These are phyloP conservation scores for Dryas drummondii DNA, from an alignment of 306 rosid species.

Conservation along the genomic window DNA sequence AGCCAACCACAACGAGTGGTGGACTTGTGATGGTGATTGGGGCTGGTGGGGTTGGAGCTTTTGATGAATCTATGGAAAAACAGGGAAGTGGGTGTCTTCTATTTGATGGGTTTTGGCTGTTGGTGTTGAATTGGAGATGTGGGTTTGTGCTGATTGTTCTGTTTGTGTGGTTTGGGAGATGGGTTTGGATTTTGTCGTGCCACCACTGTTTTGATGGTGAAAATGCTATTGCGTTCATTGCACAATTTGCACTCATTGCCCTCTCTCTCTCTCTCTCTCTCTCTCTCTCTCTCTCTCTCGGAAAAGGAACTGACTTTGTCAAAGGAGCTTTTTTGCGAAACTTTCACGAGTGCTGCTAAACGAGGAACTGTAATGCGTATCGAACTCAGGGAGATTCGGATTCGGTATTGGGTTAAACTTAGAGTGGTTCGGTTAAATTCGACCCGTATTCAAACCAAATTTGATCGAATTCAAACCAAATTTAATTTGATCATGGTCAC, in stretches of 20 bases:
- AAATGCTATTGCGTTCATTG: conserved; percentile 40
- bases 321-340: not conserved
- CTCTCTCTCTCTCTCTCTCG: not conserved
- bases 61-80: conserved; percentile 40
- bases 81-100: conserved; percentile 32
- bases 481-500: too few species aligned
- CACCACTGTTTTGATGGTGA: conserved; percentile 40
- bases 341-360: not conserved
- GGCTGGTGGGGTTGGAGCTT: conserved; percentile 21
- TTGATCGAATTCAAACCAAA: too few species aligned
- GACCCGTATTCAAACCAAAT: too few species aligned
- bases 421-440: too few species aligned
- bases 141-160: conserved; percentile 27
- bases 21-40: conserved; percentile 24
- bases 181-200: conserved; percentile 19
- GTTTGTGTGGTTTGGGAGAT: not conserved
- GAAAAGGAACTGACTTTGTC: not conserved
- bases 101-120: conserved; percentile 19
- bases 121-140: conserved; percentile 40
- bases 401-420: too few species aligned
- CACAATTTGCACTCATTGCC: not conserved
- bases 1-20: conserved; percentile 81
- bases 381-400: too few species aligned
- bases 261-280: not conserved
- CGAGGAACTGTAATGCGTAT: too few species aligned